phyloP scores from a whole-genome alignment of 306 rosid species.

The Cicer chorassanicum region DNA sequence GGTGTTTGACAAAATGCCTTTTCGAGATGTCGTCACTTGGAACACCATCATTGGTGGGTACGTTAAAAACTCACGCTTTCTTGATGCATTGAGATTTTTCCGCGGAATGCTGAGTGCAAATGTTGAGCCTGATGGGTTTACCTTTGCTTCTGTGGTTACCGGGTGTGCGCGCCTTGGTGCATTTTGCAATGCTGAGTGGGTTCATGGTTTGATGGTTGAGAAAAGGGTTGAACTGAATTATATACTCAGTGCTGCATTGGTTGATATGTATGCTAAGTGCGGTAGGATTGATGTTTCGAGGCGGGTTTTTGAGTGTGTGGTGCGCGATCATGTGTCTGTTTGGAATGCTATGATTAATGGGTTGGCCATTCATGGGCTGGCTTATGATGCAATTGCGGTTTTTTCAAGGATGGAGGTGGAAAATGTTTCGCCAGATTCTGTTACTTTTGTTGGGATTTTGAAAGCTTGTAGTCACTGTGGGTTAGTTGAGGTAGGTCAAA shows the following conservation, averaged over 20 bases:
- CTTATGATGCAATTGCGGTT: slow-evolving; percentile 52
- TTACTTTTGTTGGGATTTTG: slow-evolving; percentile 68
- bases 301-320: slow-evolving; percentile 51
- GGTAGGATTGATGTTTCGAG: slow-evolving; percentile 64
- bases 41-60: slow-evolving; percentile 68
- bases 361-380: slow-evolving; percentile 73
- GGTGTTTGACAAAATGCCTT: slow-evolving; percentile 57
- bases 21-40: slow-evolving; percentile 68
- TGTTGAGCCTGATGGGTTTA: slow-evolving; percentile 70
- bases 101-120: slow-evolving; percentile 49
- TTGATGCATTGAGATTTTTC: slow-evolving; percentile 56
- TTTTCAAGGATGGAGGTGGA: slow-evolving; percentile 69
- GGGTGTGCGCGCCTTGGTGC: slow-evolving; percentile 72
- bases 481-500: slow-evolving; percentile 63
- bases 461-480: slow-evolving; percentile 76
- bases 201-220: slow-evolving; percentile 63
- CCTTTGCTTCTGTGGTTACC: slow-evolving; percentile 65
- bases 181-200: slow-evolving; percentile 60
- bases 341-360: slow-evolving; percentile 84
- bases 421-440: slow-evolving; percentile 59
- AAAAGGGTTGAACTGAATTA: slow-evolving; percentile 58
- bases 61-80: slow-evolving; percentile 55
- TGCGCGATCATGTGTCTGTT: slow-evolving; percentile 59
- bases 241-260: slow-evolving; percentile 62
- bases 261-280: slow-evolving; percentile 75